Evolutionary conservation across 2,329 filamentous ascomycete genomes (phyloP), one percentile per base, ranked within the genome.

Genomic region (Ophiocordyceps australis): DNA sequence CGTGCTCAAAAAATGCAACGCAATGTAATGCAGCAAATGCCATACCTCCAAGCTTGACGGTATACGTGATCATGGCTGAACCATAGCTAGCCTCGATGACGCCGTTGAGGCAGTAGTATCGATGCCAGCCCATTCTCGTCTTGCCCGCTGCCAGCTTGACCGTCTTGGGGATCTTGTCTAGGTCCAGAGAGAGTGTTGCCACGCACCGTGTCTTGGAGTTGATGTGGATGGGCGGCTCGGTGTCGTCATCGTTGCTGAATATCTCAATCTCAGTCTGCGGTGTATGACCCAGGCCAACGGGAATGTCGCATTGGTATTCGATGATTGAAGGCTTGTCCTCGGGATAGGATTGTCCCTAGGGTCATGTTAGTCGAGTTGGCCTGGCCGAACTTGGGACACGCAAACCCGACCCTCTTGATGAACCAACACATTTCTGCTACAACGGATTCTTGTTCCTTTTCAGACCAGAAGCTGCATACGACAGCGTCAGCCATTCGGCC

Each of bases 381-480:
- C n/a, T n/a, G n/a, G n/a, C n/a, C n/a, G n/a, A n/a, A n/a, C n/a
- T n/a, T n/a, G n/a, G n/a, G n/a, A n/a, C n/a, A n/a, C n/a, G n/a
- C n/a, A n/a, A 9, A 10, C 14, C 34, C 17, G 35, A 51, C 48
- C 43, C 52, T 52, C 25, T 36, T 36, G 26, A 52, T 52, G 28
- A 52, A 52, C 49, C 49, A 52, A 18, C 47, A 47, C 47, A 52
- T 52, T 24, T 50, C 47, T 9, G 40, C 37, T 5, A 49, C 46
- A 9, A 52, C 41, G 34, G 38, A 42, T 24, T 45, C 45, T 20
- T 43, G 38, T 31, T 52, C 49, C 29, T 52, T 52, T 23, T 46
- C 39, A 9, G 49, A 52, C 46, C 45, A 52, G 26, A 47, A 47
- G 12, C 49, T 52, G 24, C n/a, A 11, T 9, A 9, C 23, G 7